These are phyloP conservation scores for Tuber umbilicatum DNA, from an alignment of 495 filamentous ascomycete genomes.

Conservation along the genomic window DNA sequence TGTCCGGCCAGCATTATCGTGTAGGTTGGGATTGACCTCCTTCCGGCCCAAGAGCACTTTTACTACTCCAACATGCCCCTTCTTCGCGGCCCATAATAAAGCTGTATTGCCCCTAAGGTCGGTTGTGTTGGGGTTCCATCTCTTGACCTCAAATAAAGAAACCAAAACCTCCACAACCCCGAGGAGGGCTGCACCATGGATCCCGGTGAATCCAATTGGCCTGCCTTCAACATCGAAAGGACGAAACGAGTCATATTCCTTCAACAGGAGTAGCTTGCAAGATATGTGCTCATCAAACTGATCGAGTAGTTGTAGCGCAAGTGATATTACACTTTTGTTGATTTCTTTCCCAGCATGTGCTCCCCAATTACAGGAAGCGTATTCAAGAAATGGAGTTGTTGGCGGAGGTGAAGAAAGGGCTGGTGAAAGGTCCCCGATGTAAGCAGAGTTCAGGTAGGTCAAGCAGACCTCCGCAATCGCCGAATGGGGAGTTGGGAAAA, in stretches of 20 bases:
- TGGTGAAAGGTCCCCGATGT: not conserved
- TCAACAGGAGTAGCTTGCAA: not conserved
- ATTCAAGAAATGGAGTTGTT: no score
- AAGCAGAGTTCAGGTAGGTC: not conserved
- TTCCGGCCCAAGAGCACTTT: conserved; percentile 2
- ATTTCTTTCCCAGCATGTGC: no score
- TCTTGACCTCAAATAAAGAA: not conserved
- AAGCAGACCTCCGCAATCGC: not conserved
- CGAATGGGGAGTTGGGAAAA: not conserved
- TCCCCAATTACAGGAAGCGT: no score
- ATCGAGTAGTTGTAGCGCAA: not conserved
- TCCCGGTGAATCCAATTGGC: not conserved
- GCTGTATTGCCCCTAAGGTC: not conserved
- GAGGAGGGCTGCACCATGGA: not conserved
- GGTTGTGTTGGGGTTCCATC: not conserved
- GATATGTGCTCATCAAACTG: not conserved
- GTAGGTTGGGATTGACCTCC: conserved; percentile 12
- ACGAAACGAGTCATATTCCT: no score
- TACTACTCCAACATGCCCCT: not conserved
- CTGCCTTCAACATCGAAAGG: not conserved
- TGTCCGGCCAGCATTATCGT: conserved; percentile 24
- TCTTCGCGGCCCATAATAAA: not conserved
- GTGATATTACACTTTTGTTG: not conserved
- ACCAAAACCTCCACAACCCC: not conserved
- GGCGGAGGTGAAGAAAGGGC: no score